These are phyloP conservation scores for Agaricus sinodeliciosus DNA, from an alignment of 768 basidiomycete species.

Conservation along the genomic window DNA sequence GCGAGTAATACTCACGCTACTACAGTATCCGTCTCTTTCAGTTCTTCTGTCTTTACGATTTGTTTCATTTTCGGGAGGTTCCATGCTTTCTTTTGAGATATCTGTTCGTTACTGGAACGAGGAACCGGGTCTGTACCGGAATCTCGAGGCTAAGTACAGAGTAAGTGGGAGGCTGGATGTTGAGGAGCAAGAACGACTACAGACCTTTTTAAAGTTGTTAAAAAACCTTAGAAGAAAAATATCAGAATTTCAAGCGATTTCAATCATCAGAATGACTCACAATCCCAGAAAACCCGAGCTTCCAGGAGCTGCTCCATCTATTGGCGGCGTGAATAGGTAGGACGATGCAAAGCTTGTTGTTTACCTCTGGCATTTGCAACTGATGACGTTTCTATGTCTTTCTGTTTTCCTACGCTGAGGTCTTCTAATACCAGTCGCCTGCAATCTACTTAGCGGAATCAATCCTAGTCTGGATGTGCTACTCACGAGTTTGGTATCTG, in stretches of 20 bases:
- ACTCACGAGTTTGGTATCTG: neutral
- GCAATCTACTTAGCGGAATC: neutral
- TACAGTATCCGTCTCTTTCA: conserved; percentile 6
- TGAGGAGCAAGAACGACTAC: too few species aligned
- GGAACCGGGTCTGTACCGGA: neutral
- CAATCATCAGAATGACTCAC: too few species aligned
- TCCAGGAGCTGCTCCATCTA: too few species aligned
- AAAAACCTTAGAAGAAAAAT: too few species aligned
- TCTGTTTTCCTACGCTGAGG: neutral
- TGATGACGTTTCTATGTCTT: neutral
- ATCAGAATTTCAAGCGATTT: too few species aligned
- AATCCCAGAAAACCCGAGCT: too few species aligned
- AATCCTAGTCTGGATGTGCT: neutral
- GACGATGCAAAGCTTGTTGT: too few species aligned
- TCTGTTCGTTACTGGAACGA: neutral
- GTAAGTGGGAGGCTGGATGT: neutral
- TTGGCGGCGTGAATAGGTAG: too few species aligned
- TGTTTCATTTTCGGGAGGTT: neutral
- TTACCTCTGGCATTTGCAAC: neutral
- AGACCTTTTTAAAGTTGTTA: too few species aligned
- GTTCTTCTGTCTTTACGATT: neutral
- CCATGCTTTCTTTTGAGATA: neutral
- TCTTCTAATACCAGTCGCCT: neutral
- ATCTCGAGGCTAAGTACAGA: neutral
- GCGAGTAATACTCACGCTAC: neutral